A percentile compares a stretch with the other conserved stretches of the same genome.
phyloP scores from a whole-genome alignment of 2,329 filamentous ascomycete genomes.

The Aspergillus calidoustus region DNA sequence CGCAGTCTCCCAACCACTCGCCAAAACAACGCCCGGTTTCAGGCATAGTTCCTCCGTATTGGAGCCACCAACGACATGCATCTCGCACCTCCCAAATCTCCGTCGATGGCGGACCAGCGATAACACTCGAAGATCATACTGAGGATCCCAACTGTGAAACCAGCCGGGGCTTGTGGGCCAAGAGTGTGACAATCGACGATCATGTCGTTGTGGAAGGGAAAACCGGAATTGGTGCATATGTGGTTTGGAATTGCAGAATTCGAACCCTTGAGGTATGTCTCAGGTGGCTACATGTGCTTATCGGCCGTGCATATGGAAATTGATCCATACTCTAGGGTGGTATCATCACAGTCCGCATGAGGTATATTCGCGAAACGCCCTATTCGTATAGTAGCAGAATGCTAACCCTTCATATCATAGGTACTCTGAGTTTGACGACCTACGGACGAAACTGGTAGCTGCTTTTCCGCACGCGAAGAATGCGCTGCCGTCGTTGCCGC shows the following conservation, averaged over 20 bases:
- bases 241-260: conserved; percentile 90
- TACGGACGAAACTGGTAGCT: conserved; percentile 72
- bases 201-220: conserved; percentile 65
- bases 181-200: conserved; percentile 64
- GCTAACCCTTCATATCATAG: conserved; percentile 45
- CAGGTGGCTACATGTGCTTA: neutral
- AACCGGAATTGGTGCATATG: conserved; percentile 78
- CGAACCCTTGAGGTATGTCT: conserved; percentile 77
- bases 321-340: conserved; percentile 52
- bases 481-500: conserved; percentile 86
- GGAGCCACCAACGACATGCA: conserved; percentile 48
- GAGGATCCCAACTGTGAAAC: conserved; percentile 60
- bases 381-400: neutral
- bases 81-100: conserved; percentile 49
- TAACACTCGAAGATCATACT: conserved; percentile 68
- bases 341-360: conserved; percentile 63
- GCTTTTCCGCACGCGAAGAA: conserved; percentile 84
- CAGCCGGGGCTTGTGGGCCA: conserved; percentile 65
- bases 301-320: neutral
- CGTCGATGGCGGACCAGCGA: conserved; percentile 49
- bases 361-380: conserved; percentile 43
- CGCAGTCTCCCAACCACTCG: conserved; percentile 22
- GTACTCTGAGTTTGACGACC: conserved; percentile 91
- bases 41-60: conserved; percentile 50
- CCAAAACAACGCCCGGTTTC: conserved; percentile 34